Conservation (phyloP, 225 moss, liverwort and hornwort genomes). For the Pleurozium schreberi region DNA sequence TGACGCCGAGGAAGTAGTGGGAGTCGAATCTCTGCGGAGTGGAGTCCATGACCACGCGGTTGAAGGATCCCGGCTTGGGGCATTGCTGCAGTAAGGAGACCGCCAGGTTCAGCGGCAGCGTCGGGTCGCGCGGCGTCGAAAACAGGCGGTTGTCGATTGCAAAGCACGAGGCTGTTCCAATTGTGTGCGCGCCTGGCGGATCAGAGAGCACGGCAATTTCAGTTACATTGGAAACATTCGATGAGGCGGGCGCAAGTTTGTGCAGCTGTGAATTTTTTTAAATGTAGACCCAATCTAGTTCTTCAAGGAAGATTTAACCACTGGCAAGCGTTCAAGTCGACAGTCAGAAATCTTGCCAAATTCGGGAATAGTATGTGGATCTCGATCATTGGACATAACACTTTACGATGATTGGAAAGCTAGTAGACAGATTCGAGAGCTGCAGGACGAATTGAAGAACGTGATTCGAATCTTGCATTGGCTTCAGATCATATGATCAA, state of each 20-base stretch:
- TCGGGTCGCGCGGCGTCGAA: background rate
- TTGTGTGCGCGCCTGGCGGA: slow-evolving; percentile 18
- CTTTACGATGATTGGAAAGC: too few relatives aligned
- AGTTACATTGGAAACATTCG: background rate
- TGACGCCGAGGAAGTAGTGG: background rate
- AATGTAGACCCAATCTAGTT: background rate
- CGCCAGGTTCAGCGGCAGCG: background rate
- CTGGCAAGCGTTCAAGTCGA: too few relatives aligned
- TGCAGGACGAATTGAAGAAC: background rate
- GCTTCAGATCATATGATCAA: background rate
- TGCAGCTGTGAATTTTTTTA: background rate
- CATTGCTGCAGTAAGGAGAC: background rate
- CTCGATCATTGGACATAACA: background rate
- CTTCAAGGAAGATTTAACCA: background rate
- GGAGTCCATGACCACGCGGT: background rate
- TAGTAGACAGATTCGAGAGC: background rate
- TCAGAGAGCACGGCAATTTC: background rate
- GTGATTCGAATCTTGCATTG: background rate
- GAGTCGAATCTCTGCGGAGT: slow-evolving; percentile 12
- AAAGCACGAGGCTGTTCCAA: background rate
- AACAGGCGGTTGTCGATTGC: slow-evolving; percentile 9
- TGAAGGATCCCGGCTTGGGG: background rate
- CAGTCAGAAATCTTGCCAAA: background rate
- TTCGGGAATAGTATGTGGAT: background rate
- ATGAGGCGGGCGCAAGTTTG: background rate